Conservation (phyloP, 192 early-diverging fungal genomes). For the Umbelopsis isabellina region DNA sequence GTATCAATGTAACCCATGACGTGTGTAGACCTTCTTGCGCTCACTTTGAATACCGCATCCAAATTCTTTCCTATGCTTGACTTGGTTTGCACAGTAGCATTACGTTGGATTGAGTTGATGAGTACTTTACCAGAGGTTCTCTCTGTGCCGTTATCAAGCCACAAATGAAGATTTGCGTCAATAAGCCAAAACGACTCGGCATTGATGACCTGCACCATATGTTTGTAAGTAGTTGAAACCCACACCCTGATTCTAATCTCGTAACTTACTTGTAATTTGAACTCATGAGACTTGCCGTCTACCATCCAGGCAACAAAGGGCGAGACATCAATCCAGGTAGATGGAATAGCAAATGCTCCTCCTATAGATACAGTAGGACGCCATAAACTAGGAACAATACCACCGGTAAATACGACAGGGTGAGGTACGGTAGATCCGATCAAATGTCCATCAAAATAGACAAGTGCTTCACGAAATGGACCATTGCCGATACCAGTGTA, state of each 20-base stretch:
- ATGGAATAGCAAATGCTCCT: constrained; percentile 23
- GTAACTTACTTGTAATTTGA: constrained; percentile 5
- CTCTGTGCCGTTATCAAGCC: constrained; percentile 19
- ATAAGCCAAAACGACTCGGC: constrained; percentile 22
- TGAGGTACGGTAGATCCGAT: constrained; percentile 3
- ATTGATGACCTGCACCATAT: constrained; percentile 4
- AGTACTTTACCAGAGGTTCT: constrained; percentile 14
- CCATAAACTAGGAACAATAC: constrained; percentile 27
- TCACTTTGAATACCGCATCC: constrained; percentile 18
- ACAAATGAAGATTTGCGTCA: constrained; percentile 29
- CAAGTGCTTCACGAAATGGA: constrained; percentile 26
- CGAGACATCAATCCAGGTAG: constrained; percentile 24
- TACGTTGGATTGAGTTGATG: constrained; percentile 1
- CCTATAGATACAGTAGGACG: constrained; percentile 16
- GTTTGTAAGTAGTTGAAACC: not conserved
- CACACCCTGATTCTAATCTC: not conserved
- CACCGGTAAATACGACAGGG: constrained; percentile 26
- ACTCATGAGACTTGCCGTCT: constrained; percentile 26
- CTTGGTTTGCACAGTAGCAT: constrained; percentile 18
- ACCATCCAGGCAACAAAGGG: constrained; percentile 28
- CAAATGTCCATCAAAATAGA: constrained; percentile 21
- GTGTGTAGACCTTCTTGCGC: not conserved
- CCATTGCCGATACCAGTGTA: not conserved
- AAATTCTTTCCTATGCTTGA: constrained; percentile 12
- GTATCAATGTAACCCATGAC: constrained; percentile 22